phyloP scores from a whole-genome alignment of 768 basidiomycete species.

The Boletales sp. region DNA sequence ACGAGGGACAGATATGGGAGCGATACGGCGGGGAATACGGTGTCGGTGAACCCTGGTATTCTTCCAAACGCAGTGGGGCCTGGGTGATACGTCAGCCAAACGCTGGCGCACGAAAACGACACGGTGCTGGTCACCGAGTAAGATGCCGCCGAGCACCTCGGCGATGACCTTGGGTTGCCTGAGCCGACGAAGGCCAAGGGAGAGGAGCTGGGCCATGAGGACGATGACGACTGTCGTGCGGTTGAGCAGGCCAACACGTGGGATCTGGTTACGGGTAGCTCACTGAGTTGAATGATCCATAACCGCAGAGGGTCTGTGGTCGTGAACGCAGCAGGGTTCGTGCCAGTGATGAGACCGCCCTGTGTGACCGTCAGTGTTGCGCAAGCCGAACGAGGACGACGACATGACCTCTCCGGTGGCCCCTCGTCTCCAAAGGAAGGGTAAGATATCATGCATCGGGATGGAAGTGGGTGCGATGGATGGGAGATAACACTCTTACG shows the following conservation, averaged over 20 bases:
- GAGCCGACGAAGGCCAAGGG: conserved; percentile 65
- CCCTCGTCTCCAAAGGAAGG: conserved; percentile 4
- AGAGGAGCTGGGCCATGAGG: conserved; percentile 70
- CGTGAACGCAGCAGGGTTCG: conserved; percentile 68
- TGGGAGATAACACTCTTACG: too few species aligned
- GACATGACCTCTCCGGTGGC: conserved; percentile 22
- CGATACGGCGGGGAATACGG: conserved; percentile 76
- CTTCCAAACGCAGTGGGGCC: conserved; percentile 64
- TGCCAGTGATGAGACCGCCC: conserved; percentile 75
- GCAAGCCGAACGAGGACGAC: neutral
- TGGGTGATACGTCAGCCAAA: neutral
- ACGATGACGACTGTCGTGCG: conserved; percentile 69
- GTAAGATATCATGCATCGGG: neutral
- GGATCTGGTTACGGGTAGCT: conserved; percentile 17
- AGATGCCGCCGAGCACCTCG: conserved; percentile 83
- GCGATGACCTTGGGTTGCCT: conserved; percentile 85
- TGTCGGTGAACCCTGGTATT: conserved; percentile 84
- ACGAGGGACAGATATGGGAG: conserved; percentile 78
- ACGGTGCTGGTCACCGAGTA: conserved; percentile 69
- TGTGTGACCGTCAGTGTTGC: conserved; percentile 24
- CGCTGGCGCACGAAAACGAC: conserved; percentile 15
- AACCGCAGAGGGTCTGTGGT: conserved; percentile 64
- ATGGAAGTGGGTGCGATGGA: too few species aligned
- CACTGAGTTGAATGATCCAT: conserved; percentile 80
- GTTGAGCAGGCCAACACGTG: neutral